phyloP scores from a whole-genome alignment of 2,329 filamentous ascomycete species.

The Apiospora saccharicola region DNA sequence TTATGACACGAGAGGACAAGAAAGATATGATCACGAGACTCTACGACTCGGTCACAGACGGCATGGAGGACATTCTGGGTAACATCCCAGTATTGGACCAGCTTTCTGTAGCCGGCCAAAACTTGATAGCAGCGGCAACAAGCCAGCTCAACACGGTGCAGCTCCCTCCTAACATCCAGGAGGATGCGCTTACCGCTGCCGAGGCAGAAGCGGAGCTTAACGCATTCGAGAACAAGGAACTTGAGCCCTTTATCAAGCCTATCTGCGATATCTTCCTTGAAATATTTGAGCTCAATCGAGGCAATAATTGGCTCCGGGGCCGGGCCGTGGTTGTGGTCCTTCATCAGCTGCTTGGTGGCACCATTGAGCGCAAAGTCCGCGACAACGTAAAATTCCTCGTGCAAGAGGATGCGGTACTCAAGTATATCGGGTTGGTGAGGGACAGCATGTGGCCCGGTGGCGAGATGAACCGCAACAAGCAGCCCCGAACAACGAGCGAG shows the following conservation, averaged over 20 bases:
- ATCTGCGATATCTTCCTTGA: conserved; percentile 98
- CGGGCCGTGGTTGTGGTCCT: conserved; percentile 95
- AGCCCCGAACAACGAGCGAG: conserved; percentile 71
- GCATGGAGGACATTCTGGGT: conserved; percentile 96
- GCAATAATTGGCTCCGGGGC: conserved; percentile 96
- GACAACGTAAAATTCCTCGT: conserved; percentile 79
- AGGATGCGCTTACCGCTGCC: conserved; percentile 60
- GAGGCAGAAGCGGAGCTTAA: conserved; percentile 95
- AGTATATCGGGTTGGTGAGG: conserved; percentile 76
- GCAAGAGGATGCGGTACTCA: conserved; percentile 79
- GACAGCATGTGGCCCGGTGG: conserved; percentile 85
- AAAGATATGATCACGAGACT: conserved; percentile 92
- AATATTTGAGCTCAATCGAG: conserved; percentile 90
- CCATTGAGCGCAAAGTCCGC: conserved; percentile 93
- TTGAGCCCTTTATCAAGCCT: conserved; percentile 96
- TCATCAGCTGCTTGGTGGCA: conserved; percentile 93
- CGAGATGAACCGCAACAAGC: conserved; percentile 55
- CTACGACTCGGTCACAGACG: conserved; percentile 96
- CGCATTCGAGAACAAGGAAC: conserved; percentile 87
- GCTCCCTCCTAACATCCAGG: conserved; percentile 59
- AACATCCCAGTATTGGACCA: conserved; percentile 97
- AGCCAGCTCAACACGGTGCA: conserved; percentile 66
- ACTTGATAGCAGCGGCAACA: conserved; percentile 80
- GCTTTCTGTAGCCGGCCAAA: conserved; percentile 90
- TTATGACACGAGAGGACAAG: conserved; percentile 68